Evolutionary conservation across 345 rosid species (phyloP).

Genomic region (Arabidopsis arenosa): DNA sequence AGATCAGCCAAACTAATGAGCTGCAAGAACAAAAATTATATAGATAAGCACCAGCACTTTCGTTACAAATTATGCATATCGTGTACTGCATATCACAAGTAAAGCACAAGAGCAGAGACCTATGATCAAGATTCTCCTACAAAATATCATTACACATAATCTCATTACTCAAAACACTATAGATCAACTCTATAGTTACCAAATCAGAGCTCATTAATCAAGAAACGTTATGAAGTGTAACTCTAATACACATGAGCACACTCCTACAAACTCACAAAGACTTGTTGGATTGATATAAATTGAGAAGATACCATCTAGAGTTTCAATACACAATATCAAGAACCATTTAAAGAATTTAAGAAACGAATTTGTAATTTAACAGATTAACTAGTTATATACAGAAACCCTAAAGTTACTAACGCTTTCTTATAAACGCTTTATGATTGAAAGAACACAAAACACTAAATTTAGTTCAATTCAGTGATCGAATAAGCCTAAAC

Average conservation of each 20-base stretch:
- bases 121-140: not conserved
- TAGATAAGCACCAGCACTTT: not conserved
- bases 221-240: not conserved
- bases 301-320: not conserved
- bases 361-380: not conserved
- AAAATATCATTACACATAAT: not conserved
- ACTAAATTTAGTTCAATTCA: not conserved
- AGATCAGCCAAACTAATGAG: constrained; percentile 78
- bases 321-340: not conserved
- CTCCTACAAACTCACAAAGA: not conserved
- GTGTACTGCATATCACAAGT: not conserved
- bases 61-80: not conserved
- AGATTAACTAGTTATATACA: constrained; percentile 2
- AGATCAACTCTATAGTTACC: not conserved
- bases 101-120: constrained; percentile 4
- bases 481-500: not conserved
- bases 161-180: not conserved
- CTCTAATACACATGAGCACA: not conserved
- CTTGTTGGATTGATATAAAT: not conserved
- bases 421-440: not conserved
- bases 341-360: not conserved
- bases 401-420: constrained; percentile 18
- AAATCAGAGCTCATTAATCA: not conserved
- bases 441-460: constrained; percentile 3
- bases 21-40: constrained; percentile 46